Base-by-base conservation (phyloP, 257 asterid genomes). In the Jaltomata sinuosa region DNA sequence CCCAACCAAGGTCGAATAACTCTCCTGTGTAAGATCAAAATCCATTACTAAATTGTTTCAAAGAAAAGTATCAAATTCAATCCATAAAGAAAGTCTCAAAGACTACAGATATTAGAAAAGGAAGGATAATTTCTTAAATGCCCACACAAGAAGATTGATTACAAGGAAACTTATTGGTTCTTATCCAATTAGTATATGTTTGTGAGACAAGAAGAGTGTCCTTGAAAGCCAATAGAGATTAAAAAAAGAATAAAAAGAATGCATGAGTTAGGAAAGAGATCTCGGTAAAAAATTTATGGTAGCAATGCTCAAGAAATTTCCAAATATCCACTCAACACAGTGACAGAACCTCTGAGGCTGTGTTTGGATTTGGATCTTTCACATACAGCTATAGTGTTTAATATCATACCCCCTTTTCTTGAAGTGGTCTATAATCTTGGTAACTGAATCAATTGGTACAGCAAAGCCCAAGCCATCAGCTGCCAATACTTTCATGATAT, bases 1-100 rank as follows among this genome's bases (percentile, higher is more conserved):
- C 99, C 99, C 85, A 94, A 92, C 99, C 99, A 96, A 40, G 99
- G 97, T 50, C 99, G 93, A 82, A 96, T 96, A 89, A 96, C 98
- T 88, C 97, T 93, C 92, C 99, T 96, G 92, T 86, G 90, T 61
- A 83, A 83, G 81, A 84, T 11, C 59, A 69, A 53, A 15, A 77
- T 83, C 84, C 34, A 29, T 71, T 57, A 85, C 12, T 25, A 79
- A 27, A 25, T 16, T 79, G 8, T 21, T 62, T 31, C 15, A 79
- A 21, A 34, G 27, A 40, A 19, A 25, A 11, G 32, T 22, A 15
- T 25, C 34, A 10, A 59, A 25, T 8, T 22, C 67, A 59, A 22
- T 59, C 34, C 31, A 59, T 10, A 22, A 59, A 59, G 68, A 29
- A 55, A 21, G 71, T 62, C 21, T 62, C n/a, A 29, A 62, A 29